Conservation (phyloP, 495 filamentous ascomycete species). For the Halenospora varia region DNA sequence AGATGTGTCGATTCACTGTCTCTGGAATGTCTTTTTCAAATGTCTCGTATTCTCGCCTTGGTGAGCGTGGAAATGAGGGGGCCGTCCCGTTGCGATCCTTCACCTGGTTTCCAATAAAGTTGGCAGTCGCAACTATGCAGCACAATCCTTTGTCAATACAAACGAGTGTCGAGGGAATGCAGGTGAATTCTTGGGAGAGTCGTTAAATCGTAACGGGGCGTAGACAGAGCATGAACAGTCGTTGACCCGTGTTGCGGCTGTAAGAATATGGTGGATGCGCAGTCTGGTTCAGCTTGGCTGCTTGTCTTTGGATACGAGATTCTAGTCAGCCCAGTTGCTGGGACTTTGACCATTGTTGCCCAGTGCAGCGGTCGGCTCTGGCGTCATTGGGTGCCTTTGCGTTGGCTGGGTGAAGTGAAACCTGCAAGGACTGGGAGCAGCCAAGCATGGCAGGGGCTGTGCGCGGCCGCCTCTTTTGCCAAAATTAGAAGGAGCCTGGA, state of each 20-base stretch:
- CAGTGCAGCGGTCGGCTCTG: not conserved
- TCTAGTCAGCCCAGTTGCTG: not conserved
- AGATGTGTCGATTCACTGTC: not conserved
- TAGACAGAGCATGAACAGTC: not conserved
- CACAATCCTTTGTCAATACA: not conserved
- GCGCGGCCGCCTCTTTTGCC: not conserved
- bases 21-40: not conserved
- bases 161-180: not conserved
- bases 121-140: not conserved
- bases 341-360: not conserved
- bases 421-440: not conserved
- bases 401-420: not conserved
- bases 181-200: not conserved
- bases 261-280: not conserved
- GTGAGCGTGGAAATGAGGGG: not conserved
- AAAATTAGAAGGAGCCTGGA: not conserved
- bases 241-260: not conserved
- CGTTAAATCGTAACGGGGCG: not conserved
- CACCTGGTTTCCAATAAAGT: not conserved
- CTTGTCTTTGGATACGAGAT: not conserved
- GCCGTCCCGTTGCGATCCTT: not conserved
- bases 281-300: not conserved
- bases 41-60: slow-evolving; percentile 4
- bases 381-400: not conserved
- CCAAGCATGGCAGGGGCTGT: not conserved